These are phyloP conservation scores for Fonsecaea erecta DNA, from an alignment of 2,329 filamentous ascomycete species.

Conservation along the genomic window DNA sequence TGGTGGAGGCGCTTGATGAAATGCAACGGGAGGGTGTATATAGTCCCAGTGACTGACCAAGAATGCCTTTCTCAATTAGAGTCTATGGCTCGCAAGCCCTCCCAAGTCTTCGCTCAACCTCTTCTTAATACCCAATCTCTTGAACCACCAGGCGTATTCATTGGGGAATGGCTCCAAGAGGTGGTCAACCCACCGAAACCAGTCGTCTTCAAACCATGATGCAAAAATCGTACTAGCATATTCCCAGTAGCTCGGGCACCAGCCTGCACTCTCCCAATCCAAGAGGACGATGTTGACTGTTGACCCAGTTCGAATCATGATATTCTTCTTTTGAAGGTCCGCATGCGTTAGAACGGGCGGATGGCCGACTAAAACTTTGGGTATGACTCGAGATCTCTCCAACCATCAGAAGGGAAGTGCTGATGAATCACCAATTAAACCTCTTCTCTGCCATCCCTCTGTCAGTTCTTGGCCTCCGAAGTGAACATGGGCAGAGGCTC, in stretches of 20 bases:
- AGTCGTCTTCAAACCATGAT: constrained; percentile 45
- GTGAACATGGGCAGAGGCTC: too few relatives aligned
- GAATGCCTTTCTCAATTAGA: too few relatives aligned
- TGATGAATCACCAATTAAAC: too few relatives aligned
- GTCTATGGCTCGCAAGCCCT: too few relatives aligned
- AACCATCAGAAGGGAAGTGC: too few relatives aligned
- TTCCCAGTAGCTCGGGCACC: constrained; percentile 49
- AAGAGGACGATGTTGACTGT: constrained; percentile 42
- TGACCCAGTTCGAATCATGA: constrained; percentile 39
- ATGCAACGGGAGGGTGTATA: too few relatives aligned
- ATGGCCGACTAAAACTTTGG: constrained; percentile 34
- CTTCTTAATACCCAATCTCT: background rate
- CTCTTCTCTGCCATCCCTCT: too few relatives aligned
- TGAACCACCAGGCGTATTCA: constrained; percentile 40
- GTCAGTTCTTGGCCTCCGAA: too few relatives aligned
- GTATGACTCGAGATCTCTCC: too few relatives aligned
- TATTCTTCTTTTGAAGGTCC: constrained; percentile 44
- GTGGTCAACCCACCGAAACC: constrained; percentile 41
- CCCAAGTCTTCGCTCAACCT: too few relatives aligned
- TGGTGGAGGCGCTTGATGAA: too few relatives aligned
- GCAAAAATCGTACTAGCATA: constrained; percentile 42
- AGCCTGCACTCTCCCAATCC: constrained; percentile 51
- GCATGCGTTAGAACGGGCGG: constrained; percentile 43
- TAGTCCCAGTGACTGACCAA: too few relatives aligned
- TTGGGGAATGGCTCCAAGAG: constrained; percentile 41